These are phyloP conservation scores for Teunomyces stri DNA, from an alignment of 805 yeast genomes.

Conservation along the genomic window DNA sequence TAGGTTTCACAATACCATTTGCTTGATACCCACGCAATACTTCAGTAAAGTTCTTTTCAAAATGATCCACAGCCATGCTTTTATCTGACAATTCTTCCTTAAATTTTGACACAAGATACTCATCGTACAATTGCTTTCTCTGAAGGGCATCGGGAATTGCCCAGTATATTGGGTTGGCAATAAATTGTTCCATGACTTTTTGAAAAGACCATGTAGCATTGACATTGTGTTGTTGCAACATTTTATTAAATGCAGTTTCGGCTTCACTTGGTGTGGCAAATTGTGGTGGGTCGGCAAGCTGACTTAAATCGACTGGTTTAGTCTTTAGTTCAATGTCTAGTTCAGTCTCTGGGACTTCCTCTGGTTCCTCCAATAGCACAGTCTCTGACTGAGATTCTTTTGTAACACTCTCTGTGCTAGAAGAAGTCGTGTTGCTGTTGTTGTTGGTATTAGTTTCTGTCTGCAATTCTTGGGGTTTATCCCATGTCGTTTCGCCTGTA, in stretches of 20 bases:
- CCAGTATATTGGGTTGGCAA: slow-evolving; percentile 68
- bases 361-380: not conserved
- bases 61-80: slow-evolving; percentile 51
- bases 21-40: slow-evolving; percentile 39
- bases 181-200: slow-evolving; percentile 56
- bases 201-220: slow-evolving; percentile 77
- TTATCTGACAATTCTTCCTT: slow-evolving; percentile 54
- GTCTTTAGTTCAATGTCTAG: slow-evolving; percentile 19
- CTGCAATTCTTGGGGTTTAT: slow-evolving; percentile 55
- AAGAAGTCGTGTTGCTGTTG: not conserved
- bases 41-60: slow-evolving; percentile 50
- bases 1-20: slow-evolving; percentile 43
- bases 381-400: not conserved
- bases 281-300: slow-evolving; percentile 22
- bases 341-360: slow-evolving; percentile 11
- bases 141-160: slow-evolving; percentile 55
- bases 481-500: slow-evolving; percentile 77
- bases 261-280: slow-evolving; percentile 32
- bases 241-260: slow-evolving; percentile 44
- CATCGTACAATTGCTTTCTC: slow-evolving; percentile 63
- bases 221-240: slow-evolving; percentile 56
- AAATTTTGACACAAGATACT: slow-evolving; percentile 44
- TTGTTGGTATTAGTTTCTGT: slow-evolving; percentile 6
- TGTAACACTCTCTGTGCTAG: slow-evolving; percentile 1
- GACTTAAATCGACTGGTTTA: slow-evolving; percentile 19